Conservation (phyloP, 2,329 filamentous ascomycete genomes). For the Lachnellula suecica region DNA sequence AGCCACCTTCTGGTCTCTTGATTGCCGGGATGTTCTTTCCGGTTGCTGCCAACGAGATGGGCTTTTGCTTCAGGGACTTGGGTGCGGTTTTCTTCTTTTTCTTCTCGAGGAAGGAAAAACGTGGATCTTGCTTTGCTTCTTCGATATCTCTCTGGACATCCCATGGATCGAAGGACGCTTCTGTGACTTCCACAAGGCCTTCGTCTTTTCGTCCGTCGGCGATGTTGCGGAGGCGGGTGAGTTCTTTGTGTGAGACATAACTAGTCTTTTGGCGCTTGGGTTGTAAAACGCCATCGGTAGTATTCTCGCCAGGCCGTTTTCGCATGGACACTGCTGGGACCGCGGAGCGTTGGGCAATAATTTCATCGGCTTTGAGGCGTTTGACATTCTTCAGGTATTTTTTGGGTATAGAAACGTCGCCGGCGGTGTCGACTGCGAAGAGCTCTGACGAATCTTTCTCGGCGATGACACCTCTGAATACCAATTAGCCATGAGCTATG, state of each 20-base stretch:
- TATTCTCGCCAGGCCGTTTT: slow-evolving; percentile 71
- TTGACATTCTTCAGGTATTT: slow-evolving; percentile 71
- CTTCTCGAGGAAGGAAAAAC: slow-evolving; percentile 66
- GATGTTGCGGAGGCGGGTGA: slow-evolving; percentile 73
- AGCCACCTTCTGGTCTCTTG: slow-evolving; percentile 74
- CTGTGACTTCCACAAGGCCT: slow-evolving; percentile 44
- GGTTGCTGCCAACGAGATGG: slow-evolving; percentile 78
- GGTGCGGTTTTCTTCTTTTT: slow-evolving; percentile 69
- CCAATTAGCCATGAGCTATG: neutral
- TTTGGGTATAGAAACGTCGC: slow-evolving; percentile 64
- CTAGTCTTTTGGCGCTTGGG: slow-evolving; percentile 75
- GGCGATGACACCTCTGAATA: slow-evolving; percentile 72
- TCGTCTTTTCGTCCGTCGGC: slow-evolving; percentile 66
- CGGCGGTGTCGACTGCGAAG: slow-evolving; percentile 77
- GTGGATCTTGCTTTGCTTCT: slow-evolving; percentile 46
- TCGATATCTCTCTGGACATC: slow-evolving; percentile 47
- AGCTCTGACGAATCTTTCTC: slow-evolving; percentile 83
- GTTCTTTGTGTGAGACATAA: slow-evolving; percentile 83
- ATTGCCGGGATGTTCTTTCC: slow-evolving; percentile 81
- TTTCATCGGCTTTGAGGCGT: slow-evolving; percentile 85
- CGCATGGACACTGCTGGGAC: slow-evolving; percentile 75
- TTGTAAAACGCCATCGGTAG: slow-evolving; percentile 69
- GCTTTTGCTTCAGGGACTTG: slow-evolving; percentile 70
- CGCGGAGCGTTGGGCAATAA: slow-evolving; percentile 79
- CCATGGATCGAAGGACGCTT: slow-evolving; percentile 81